Evolutionary conservation across 1,284 basidiomycete genomes (phyloP).

Genomic region (Mycosarcoma maydis): DNA sequence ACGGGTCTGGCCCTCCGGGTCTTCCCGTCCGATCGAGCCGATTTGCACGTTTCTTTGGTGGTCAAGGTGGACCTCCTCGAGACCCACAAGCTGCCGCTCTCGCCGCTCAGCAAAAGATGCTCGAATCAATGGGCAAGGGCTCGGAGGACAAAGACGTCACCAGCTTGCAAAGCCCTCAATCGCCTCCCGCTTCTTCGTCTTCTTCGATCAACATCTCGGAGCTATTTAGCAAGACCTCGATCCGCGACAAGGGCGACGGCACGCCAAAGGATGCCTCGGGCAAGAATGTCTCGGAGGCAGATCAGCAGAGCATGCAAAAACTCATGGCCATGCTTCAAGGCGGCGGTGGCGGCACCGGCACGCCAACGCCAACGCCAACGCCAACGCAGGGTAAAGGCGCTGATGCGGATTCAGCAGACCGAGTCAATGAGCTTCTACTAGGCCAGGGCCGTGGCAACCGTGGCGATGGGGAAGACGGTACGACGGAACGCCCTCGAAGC

Average conservation of each 20-base stretch:
- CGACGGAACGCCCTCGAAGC: slow-evolving; percentile 20
- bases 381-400: slow-evolving; percentile 17
- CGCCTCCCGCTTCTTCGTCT: slow-evolving; percentile 27
- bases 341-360: slow-evolving; percentile 25
- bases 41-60: slow-evolving; percentile 65
- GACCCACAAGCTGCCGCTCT: slow-evolving; percentile 57
- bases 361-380: slow-evolving; percentile 34
- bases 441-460: slow-evolving; percentile 12
- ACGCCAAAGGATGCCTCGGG: slow-evolving; percentile 26
- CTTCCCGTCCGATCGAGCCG: slow-evolving; percentile 62
- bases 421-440: slow-evolving; percentile 29
- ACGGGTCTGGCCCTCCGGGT: slow-evolving; percentile 38
- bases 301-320: slow-evolving; percentile 65
- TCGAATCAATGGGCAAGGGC: slow-evolving; percentile 31
- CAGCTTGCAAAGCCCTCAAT: slow-evolving; percentile 14
- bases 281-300: slow-evolving; percentile 54
- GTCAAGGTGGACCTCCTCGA: slow-evolving; percentile 37
- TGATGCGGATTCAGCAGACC: slow-evolving; percentile 22
- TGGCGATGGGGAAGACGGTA: slow-evolving; percentile 17
- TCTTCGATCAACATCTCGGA: slow-evolving; percentile 49
- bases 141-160: slow-evolving; percentile 12
- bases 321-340: slow-evolving; percentile 65
- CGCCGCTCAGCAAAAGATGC: slow-evolving; percentile 53
- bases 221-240: slow-evolving; percentile 41
- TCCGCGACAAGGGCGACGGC: slow-evolving; percentile 24